Base-by-base conservation (phyloP, 2,329 filamentous ascomycete species). In the Aspergillus tamarii region DNA sequence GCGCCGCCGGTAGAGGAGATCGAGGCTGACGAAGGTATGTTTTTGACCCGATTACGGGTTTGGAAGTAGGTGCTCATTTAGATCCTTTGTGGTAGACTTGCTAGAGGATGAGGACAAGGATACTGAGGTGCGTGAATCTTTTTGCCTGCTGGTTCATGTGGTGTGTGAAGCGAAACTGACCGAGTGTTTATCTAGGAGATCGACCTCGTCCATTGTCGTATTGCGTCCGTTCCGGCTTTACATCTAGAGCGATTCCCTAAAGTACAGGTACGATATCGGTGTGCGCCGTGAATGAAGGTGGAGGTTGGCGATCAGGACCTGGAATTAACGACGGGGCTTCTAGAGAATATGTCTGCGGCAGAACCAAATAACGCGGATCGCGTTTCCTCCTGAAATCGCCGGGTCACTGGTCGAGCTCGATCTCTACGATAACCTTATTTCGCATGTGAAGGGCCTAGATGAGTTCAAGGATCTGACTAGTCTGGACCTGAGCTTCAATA, bases 401-500 rank as follows among this genome's bases (percentile, higher is more conserved):
- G 75, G 82, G 2, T 92, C 88, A 0, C 82, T 99, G 46, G 81
- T 87, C 72, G 95, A 99, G 64, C 86, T 99, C 57, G 95, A 99
- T 73, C 86, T 99, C 64, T 99, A 99, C 82, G 95, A 99, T 81
- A 99, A 99, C 78, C 85, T 96, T 21, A 93, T 99, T 71, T 87
- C 89, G 12, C 93, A 96, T 78, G 88, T 97, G 78, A 89, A 89
- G 69, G 92, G 92, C 34, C 85, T 99, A 53, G 93, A 97, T 60
- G 84, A 88, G 53, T 87, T 97, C 62, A 87, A 85, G 14, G 85
- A 91, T 65, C 86, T 99, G 60, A 92, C 87, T 7, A 90, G 83
- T 62, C 87, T 99, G 60, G 95, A 99, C 76, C 84, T 99, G 58
- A 96, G 92, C 78, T 99, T 97, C 87, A 99, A 99, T 84, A 98